These are phyloP conservation scores for Vitis amurensis DNA, from an alignment of 164 flowering plant species.

Conservation along the genomic window DNA sequence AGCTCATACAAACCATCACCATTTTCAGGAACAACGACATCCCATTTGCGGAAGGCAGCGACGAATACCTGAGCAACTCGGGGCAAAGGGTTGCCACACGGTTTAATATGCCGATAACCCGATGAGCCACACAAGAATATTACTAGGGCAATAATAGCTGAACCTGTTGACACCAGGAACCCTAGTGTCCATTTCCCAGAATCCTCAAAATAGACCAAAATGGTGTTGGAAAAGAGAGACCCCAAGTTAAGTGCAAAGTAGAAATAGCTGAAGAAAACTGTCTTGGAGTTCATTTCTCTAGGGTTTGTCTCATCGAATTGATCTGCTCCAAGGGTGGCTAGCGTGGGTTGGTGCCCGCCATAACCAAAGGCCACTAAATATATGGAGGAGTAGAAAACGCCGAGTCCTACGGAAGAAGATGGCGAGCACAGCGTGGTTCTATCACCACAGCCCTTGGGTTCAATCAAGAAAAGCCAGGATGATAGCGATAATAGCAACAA, in stretches of 20 bases:
- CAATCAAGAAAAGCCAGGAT: slow-evolving; percentile 60
- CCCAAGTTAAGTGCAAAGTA: slow-evolving; percentile 83
- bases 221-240: slow-evolving; percentile 80
- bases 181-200: slow-evolving; percentile 74
- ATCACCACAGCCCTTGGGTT: slow-evolving; percentile 73
- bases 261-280: slow-evolving; percentile 68
- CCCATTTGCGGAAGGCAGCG: slow-evolving; percentile 59
- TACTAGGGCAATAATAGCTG: slow-evolving; percentile 58
- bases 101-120: slow-evolving; percentile 53
- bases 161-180: slow-evolving; percentile 52
- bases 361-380: slow-evolving; percentile 85
- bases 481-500: slow-evolving; percentile 57
- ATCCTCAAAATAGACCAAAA: slow-evolving; percentile 81
- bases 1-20: slow-evolving; percentile 56
- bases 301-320: slow-evolving; percentile 65
- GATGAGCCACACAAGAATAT: slow-evolving; percentile 43
- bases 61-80: slow-evolving; percentile 79
- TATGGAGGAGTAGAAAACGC: slow-evolving; percentile 64
- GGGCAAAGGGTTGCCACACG: slow-evolving; percentile 79
- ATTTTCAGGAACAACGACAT: slow-evolving; percentile 24
- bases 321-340: slow-evolving; percentile 94
- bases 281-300: slow-evolving; percentile 30
- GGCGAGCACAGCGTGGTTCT: slow-evolving; percentile 36
- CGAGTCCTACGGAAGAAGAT: slow-evolving; percentile 32
- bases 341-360: slow-evolving; percentile 90